These are phyloP conservation scores for Penicillium sp. DNA, from an alignment of 2,329 filamentous ascomycete genomes.

Conservation along the genomic window DNA sequence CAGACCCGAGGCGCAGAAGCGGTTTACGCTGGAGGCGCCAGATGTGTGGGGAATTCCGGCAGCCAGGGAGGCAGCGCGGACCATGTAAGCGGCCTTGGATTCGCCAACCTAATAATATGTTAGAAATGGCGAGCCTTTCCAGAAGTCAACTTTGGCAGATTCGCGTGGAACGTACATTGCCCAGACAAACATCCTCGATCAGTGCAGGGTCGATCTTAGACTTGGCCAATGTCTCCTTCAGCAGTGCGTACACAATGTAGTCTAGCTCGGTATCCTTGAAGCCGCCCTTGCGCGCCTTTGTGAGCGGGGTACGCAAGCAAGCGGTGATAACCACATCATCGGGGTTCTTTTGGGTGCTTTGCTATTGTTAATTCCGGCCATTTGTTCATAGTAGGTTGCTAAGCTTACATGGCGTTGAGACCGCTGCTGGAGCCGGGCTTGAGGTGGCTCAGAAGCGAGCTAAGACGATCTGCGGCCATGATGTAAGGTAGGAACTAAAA, in stretches of 20 bases:
- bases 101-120: conserved; percentile 65
- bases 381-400: neutral
- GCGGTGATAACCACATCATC: conserved; percentile 97
- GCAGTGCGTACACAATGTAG: conserved; percentile 76
- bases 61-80: conserved; percentile 82
- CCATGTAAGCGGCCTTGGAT: conserved; percentile 83
- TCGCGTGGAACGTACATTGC: conserved; percentile 66
- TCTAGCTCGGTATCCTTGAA: conserved; percentile 94
- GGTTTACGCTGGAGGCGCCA: conserved; percentile 78
- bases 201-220: conserved; percentile 76
- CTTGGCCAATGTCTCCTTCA: conserved; percentile 72
- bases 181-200: conserved; percentile 86
- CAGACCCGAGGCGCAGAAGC: conserved; percentile 96
- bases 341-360: conserved; percentile 86
- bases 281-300: conserved; percentile 86
- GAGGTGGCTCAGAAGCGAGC: conserved; percentile 84
- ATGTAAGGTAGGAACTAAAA: conserved; percentile 13
- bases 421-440: conserved; percentile 66
- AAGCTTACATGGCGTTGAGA: conserved; percentile 74
- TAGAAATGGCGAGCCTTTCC: neutral
- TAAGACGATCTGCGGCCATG: conserved; percentile 84
- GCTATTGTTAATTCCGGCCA: conserved; percentile 13
- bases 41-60: conserved; percentile 93
- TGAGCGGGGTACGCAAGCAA: conserved; percentile 82
- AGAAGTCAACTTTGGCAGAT: neutral